These are phyloP conservation scores for Carex parvula DNA, from an alignment of 176 grass and related monocot species.

Conservation along the genomic window DNA sequence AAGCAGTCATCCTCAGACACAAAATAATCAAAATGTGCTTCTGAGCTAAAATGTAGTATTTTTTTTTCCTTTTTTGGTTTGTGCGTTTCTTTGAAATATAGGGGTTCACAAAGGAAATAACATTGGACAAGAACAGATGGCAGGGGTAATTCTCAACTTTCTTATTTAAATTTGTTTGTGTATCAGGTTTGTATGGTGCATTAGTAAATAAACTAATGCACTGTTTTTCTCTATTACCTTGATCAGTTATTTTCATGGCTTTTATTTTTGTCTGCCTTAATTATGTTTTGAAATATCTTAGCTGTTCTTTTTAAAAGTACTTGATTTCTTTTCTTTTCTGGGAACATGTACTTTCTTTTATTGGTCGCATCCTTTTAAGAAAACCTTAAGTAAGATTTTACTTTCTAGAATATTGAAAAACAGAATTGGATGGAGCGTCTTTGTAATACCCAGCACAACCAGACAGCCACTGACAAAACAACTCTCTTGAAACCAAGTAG, in stretches of 20 bases:
- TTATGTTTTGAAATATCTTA: not conserved
- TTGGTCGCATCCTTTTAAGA: not conserved
- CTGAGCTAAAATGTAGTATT: not conserved
- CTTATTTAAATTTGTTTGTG: slow-evolving; percentile 23
- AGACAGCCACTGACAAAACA: too few species aligned
- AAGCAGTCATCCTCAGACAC: not conserved
- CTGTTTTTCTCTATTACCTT: not conserved
- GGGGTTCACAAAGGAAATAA: slow-evolving; percentile 97
- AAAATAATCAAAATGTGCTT: not conserved
- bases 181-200: slow-evolving; percentile 14
- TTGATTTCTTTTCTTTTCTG: slow-evolving; percentile 8
- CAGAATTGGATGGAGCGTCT: not conserved
- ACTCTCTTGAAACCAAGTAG: not conserved
- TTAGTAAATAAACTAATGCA: not conserved
- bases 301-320: not conserved
- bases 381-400: not conserved
- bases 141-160: slow-evolving; percentile 63
- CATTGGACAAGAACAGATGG: slow-evolving; percentile 96
- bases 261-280: not conserved
- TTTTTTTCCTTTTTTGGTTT: not conserved
- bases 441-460: not conserved
- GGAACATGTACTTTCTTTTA: not conserved
- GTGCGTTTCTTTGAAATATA: slow-evolving; percentile 31
- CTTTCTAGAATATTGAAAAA: not conserved
- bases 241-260: not conserved